Base-by-base conservation (phyloP, 2,329 filamentous ascomycete genomes). In the Bipolaris zeicola region DNA sequence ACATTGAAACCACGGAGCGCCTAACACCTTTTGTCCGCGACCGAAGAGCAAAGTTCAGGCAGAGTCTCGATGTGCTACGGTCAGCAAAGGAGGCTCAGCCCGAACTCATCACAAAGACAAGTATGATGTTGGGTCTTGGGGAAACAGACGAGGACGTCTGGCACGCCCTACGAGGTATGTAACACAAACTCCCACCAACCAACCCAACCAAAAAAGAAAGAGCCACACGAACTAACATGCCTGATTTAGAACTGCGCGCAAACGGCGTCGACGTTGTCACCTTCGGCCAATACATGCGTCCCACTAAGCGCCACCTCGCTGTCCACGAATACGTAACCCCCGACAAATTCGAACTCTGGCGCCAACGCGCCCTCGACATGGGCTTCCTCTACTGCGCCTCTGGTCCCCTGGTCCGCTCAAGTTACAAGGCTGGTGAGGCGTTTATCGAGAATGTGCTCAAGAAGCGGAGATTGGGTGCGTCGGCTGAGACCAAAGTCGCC, bases 231-330 rank as follows among this genome's bases (percentile, higher is more conserved):
- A 24, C 33, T 53, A 49, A 64, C 68, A 51, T 52, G 43, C 5
- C 1, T 0, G 3, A 16, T 6, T 13, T 57, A 86, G 91, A 96
- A 75, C 84, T 99, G 11, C 86, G 95, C 55, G 88, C 88, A 63
- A 85, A 87, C 55, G 82, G 90, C 58, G 93, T 97, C 43, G 95
- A 99, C 67, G 92, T 99, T 11, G 92, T 99, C 55, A 99, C 95
- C 0, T 99, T 99, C 67, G 95, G 95, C n/a, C 95, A 99, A 81
- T 99, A 99, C 81, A 99, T 99, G 95, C 91, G 94, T 10, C 95
- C 95, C 1, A 99, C 95, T 4, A 99, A 98, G 83, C 87, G 94
- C 42, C 95, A 99, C 77, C 94, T 99, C 86, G 89, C 96, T 77
- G 95, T 99, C 31, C 90, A 96, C 71, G 92, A 94, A 76, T 99